These are phyloP conservation scores for Limtongia smithiae DNA, from an alignment of 805 yeast species.

Conservation along the genomic window DNA sequence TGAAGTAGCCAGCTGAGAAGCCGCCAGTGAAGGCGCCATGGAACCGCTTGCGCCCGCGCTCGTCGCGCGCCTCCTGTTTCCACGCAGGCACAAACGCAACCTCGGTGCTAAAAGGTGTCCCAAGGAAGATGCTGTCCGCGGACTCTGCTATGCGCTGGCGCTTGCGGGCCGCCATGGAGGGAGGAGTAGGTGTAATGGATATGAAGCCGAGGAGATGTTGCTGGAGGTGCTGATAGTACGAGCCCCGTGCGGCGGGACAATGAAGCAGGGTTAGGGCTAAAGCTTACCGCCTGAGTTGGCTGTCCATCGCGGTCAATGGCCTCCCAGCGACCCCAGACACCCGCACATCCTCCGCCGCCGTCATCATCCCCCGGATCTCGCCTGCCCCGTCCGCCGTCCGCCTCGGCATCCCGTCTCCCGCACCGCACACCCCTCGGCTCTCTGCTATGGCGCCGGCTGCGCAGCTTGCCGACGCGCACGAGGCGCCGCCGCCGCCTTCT, in stretches of 20 bases:
- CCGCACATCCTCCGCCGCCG: too few relatives aligned
- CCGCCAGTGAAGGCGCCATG: constrained; percentile 41
- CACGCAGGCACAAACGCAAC: constrained; percentile 25
- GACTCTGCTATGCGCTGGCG: background rate
- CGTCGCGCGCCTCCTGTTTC: constrained; percentile 32
- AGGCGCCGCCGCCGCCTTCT: constrained; percentile 12
- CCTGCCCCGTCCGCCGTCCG: background rate
- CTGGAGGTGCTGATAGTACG: too few relatives aligned
- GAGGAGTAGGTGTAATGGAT: background rate
- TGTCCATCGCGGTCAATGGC: too few relatives aligned
- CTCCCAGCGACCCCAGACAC: too few relatives aligned
- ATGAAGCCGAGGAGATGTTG: background rate
- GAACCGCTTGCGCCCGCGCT: constrained; percentile 31
- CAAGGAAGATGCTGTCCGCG: constrained; percentile 7
- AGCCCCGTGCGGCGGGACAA: too few relatives aligned
- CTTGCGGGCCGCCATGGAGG: constrained; percentile 3
- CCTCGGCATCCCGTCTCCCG: background rate
- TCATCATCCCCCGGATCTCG: background rate
- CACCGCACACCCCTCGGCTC: background rate
- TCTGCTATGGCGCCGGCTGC: constrained; percentile 13
- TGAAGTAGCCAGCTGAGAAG: constrained; percentile 38
- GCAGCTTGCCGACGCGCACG: constrained; percentile 9
- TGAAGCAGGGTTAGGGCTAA: too few relatives aligned
- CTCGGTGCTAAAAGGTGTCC: constrained; percentile 13
- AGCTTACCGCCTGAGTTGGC: too few relatives aligned